Evolutionary conservation across 2,329 filamentous ascomycete genomes (phyloP), one percentile per base, ranked within the genome.

Genomic region (Xylariaceae sp.): DNA sequence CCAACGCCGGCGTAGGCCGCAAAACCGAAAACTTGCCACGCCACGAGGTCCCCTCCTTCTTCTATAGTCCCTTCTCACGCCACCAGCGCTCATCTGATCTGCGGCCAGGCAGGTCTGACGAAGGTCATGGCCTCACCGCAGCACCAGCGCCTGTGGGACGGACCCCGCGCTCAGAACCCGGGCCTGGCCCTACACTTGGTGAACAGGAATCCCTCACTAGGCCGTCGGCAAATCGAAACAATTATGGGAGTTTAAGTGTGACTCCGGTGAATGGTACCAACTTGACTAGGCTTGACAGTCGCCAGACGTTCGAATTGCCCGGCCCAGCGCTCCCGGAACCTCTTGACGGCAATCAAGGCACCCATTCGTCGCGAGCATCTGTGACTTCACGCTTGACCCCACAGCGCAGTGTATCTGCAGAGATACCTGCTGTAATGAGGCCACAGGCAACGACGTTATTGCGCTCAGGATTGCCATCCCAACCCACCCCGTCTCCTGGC

Each of bases 221-320:
- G 13, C 68, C 67, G 1, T 58, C 70, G 0, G 69, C 70, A 2
- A 70, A 69, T 40, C 69, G 68, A 34, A 60, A 73, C 11, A 75
- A 75, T 5, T 83, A 83, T 64, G 80, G 80, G 39, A 83, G 80
- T 66, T 77, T 83, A 51, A 70, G 73, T 10, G 63, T 71, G 1
- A 74, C 77, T 1, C 73, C 77, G 0, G 72, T 69, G 31, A 42
- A 55, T 47, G 51, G 53, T 52, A 58, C 57, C 18, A 50, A 45
- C 31, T 45, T 59, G 43, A 53, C 50, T 19, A 64, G 28, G 53
- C 56, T 17, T 47, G 63, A 46, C 49, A 69, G 54, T 50, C 70
- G 60, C 50, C 68, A 69, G 33, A 28, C 71, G 1, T 82, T 83
- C 52, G 76, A 77, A 59, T 69, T 84, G 12, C 81, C 81, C 0